A percentile compares a stretch with the other conserved stretches of the same genome.
These are phyloP conservation scores for Mrakiaceae sp. DNA, from an alignment of 1,284 basidiomycete species.

Conservation along the genomic window DNA sequence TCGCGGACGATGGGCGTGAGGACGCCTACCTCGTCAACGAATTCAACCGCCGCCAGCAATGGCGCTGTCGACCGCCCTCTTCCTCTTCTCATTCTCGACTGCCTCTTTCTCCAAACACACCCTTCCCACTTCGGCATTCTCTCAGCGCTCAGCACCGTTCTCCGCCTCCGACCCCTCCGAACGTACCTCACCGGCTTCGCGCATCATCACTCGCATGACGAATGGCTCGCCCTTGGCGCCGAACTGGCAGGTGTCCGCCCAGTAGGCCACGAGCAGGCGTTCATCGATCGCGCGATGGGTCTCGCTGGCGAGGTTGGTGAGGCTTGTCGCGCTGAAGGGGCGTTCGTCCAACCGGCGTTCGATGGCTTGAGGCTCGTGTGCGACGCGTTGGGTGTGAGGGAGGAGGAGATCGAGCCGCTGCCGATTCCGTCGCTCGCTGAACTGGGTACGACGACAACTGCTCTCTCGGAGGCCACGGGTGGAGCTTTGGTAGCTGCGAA, in stretches of 20 bases:
- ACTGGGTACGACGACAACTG: not conserved
- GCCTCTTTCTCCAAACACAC: slow-evolving; percentile 30
- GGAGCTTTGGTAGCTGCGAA: not conserved
- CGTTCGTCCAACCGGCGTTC: slow-evolving; percentile 12
- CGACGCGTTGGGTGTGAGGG: not conserved
- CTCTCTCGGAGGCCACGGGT: not conserved
- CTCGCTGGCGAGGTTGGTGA: slow-evolving; percentile 9
- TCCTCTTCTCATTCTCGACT: slow-evolving; percentile 32
- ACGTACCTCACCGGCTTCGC: slow-evolving; percentile 34
- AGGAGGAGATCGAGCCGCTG: not conserved
- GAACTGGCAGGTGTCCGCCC: slow-evolving; percentile 19
- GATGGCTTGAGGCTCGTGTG: slow-evolving; percentile 15
- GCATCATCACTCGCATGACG: slow-evolving; percentile 33
- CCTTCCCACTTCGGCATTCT: slow-evolving; percentile 31
- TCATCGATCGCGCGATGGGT: slow-evolving; percentile 2
- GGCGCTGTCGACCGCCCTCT: slow-evolving; percentile 2
- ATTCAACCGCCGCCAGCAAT: not conserved
- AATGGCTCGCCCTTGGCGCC: slow-evolving; percentile 32
- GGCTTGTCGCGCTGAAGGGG: not conserved
- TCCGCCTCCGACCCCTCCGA: slow-evolving; percentile 25
- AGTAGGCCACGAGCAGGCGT: slow-evolving; percentile 9
- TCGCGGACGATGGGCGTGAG: too few species aligned
- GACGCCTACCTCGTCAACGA: not conserved
- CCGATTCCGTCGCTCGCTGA: too few species aligned
- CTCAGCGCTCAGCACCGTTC: slow-evolving; percentile 28